Conservation (phyloP, 108 stramenopile genomes). For the Schizochytrium sp. region DNA sequence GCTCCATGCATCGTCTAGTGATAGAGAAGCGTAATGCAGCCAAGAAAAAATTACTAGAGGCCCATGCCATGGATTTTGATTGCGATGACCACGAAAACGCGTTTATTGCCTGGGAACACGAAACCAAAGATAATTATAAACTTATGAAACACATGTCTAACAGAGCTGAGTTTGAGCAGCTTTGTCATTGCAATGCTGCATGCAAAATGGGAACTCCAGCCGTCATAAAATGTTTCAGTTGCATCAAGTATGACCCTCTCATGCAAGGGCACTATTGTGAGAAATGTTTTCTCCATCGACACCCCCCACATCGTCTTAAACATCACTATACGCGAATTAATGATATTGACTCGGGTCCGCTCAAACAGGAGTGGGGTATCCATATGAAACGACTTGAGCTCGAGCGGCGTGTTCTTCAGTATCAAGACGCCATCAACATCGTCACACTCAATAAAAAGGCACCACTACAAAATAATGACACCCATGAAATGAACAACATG, state of each 20-base stretch:
- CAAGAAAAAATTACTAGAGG: neutral
- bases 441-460: neutral
- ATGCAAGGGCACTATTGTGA: slow-evolving; percentile 36
- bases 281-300: neutral
- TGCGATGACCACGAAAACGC: neutral
- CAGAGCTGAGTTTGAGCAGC: slow-evolving; percentile 42
- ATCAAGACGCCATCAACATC: neutral
- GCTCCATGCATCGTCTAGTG: neutral
- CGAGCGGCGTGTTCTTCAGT: slow-evolving; percentile 30
- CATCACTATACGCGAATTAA: slow-evolving; percentile 30
- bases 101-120: neutral
- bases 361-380: slow-evolving; percentile 28
- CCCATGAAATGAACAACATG: neutral
- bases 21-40: neutral
- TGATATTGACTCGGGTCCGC: neutral
- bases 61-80: neutral
- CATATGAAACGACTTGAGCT: slow-evolving; percentile 35
- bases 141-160: slow-evolving; percentile 29
- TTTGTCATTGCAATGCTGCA: slow-evolving; percentile 12
- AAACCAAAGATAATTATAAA: neutral
- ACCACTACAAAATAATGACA: neutral
- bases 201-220: slow-evolving; percentile 50
- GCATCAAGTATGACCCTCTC: slow-evolving; percentile 24
- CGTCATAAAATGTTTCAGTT: slow-evolving; percentile 38
- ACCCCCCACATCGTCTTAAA: neutral